Base-by-base conservation (phyloP, 116 monocot species). In the Zostera marina region DNA sequence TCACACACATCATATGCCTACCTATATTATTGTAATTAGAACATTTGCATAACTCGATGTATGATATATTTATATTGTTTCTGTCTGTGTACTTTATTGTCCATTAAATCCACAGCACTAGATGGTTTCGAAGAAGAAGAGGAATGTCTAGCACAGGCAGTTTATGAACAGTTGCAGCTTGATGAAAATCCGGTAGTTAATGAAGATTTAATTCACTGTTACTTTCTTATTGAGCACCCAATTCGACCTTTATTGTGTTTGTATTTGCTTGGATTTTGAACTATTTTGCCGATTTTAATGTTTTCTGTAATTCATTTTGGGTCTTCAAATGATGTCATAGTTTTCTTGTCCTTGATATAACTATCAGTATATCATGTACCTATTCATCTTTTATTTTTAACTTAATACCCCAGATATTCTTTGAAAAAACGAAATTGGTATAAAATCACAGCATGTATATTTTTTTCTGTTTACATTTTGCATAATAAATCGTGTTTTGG, bases 81-180 rank as follows among this genome's bases (percentile, higher is more conserved):
- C 7, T 44, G 4, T 59, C 22, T 19, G 7, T 10, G 21, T 59
- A 43, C 10, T 59, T 17, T 9, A 22, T 20, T 47, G 44, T 14
- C 14, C 15, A 24, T 46, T 26, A 12, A 41, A 44, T 26, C 75
- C 8, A 77, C 74, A 94, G 94, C 88, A 47, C 47, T 94, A 38
- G 77, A 85, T 55, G 64, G 51, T 58, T 66, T 73, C 24, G 94
- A 94, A 59, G 80, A 94, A 68, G 88, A 85, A 69, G 94, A 94
- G 69, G 82, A 81, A 66, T 85, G 77, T 60, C 66, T 94, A 61
- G 81, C 82, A 53, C 59, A 48, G 41, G 79, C 74, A 45, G 84
- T 82, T 67, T 72, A 82, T 72, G 85, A 94, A 48, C 81, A 85
- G 49, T 88, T 94, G 79, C 76, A 85, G 58, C 66, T 85, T 47